Base-by-base conservation (phyloP, 2,329 filamentous ascomycete species). In the Talaromyces piceae region DNA sequence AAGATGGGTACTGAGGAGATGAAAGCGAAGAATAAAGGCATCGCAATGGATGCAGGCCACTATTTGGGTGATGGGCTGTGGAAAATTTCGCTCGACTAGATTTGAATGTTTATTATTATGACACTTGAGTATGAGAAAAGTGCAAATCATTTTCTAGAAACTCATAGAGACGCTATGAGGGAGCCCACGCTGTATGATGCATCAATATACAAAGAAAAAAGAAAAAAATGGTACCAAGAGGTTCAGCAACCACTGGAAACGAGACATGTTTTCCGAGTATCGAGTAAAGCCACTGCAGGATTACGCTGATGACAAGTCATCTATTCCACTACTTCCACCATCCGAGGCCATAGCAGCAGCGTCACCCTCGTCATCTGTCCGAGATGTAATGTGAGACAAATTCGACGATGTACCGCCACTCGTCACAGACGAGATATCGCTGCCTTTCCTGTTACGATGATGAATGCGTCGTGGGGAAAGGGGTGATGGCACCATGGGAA, bases 21-120 rank as follows among this genome's bases (percentile, higher is more conserved):
- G 67, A 95, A 93, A 80, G 84, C 83, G 58, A 91, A 91, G 74
- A 90, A 89, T 58, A 97, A 97, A 75, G 93, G 93, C 0, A 87
- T 91, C 5, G 93, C 91, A 13, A 88, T 97, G 59, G 91, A 97
- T 74, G 86, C 90, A 55, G 88, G 88, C 27, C 93, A 98, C 78
- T 97, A 86, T 73, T 68, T 97, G 49, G 93, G 93, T 0, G 93
- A 98, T 75, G 93, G 91, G 16, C 73, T 98, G 60, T 98, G 93
- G 93, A 87, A 78, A 61, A 67, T 95, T 67, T 70, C 72, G 55
- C 66, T 81, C 61, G 76, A 78, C 68, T 81, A 70, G 74, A 54
- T 52, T 6, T 43, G 39, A 12, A n/a, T 30, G 13, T 30, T 4
- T 37, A n/a, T 25, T 43, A 23, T 43, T 9, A n/a, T 25, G 7